A percentile compares a stretch with the other conserved stretches of the same genome.
phyloP scores from a whole-genome alignment of 306 rosid species.

The Rosa multiflora region DNA sequence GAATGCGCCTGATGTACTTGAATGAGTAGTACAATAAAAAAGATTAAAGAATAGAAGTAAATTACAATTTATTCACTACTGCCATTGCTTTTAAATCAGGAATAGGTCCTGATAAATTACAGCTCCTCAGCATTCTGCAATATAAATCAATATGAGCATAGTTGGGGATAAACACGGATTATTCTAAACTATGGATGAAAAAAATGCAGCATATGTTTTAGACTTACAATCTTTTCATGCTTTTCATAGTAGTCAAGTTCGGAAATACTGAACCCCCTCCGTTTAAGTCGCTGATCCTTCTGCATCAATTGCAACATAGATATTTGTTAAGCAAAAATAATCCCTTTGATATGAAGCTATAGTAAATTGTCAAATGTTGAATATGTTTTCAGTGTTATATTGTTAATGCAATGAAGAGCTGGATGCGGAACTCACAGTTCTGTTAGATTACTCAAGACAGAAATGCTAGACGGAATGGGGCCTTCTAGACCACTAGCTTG shows the following conservation, averaged over 20 bases:
- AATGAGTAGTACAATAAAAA: too few species aligned
- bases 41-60: too few species aligned
- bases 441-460: conserved; percentile 4
- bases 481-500: conserved; percentile 26
- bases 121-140: conserved; percentile 31
- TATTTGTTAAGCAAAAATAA: too few species aligned
- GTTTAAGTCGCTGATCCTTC: too few species aligned
- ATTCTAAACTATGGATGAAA: background rate
- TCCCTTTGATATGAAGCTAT: background rate
- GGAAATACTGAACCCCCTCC: too few species aligned
- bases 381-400: background rate
- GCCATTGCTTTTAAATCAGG: background rate
- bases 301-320: too few species aligned
- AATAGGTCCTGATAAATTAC: conserved; percentile 22
- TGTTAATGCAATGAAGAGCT: background rate
- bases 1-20: background rate
- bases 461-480: conserved; percentile 17
- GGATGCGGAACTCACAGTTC: conserved; percentile 25
- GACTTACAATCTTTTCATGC: too few species aligned
- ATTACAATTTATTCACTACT: background rate
- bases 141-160: background rate
- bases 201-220: too few species aligned
- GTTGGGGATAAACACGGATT: background rate
- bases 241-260: too few species aligned
- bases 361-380: too few species aligned